Conservation (phyloP, 805 yeast genomes). For the Hanseniaspora nectarophila region DNA sequence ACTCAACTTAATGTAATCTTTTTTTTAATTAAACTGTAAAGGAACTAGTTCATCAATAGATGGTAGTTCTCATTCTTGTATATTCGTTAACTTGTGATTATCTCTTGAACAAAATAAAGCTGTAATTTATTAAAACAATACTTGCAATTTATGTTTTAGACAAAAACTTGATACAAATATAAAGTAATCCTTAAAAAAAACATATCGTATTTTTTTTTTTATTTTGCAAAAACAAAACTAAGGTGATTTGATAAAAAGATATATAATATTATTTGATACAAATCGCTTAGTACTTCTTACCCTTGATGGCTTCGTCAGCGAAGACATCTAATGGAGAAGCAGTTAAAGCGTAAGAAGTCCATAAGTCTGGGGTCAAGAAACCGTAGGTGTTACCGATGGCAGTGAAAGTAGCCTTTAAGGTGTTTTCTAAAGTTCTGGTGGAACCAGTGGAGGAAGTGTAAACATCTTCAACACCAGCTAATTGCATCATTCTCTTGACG, state of each 20-base stretch:
- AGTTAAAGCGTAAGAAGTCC: constrained; percentile 75
- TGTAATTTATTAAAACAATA: too few species aligned
- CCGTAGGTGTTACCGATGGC: constrained; percentile 99
- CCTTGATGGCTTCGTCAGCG: constrained; percentile 70
- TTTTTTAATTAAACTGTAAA: background rate
- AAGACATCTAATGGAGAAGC: constrained; percentile 91
- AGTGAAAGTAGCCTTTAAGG: constrained; percentile 98
- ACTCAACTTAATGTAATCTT: background rate
- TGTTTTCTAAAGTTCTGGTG: constrained; percentile 99
- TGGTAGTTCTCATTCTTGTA: too few species aligned
- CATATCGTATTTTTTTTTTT: background rate
- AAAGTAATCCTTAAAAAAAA: background rate
- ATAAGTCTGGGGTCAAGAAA: constrained; percentile 99
- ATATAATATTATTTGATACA: constrained; percentile 8
- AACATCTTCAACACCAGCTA: constrained; percentile 99
- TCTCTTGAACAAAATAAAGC: too few species aligned
- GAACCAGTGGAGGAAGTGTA: constrained; percentile 98
- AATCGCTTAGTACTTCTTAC: constrained; percentile 58
- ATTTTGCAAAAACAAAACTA: background rate
- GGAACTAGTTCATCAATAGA: too few species aligned
- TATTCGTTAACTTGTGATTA: too few species aligned
- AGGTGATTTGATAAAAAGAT: background rate
- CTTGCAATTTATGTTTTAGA: too few species aligned
- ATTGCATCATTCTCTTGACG: constrained; percentile 95
- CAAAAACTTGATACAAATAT: too few species aligned